Conservation (phyloP, 2,329 filamentous ascomycete species). For the Fusarium clavum region DNA sequence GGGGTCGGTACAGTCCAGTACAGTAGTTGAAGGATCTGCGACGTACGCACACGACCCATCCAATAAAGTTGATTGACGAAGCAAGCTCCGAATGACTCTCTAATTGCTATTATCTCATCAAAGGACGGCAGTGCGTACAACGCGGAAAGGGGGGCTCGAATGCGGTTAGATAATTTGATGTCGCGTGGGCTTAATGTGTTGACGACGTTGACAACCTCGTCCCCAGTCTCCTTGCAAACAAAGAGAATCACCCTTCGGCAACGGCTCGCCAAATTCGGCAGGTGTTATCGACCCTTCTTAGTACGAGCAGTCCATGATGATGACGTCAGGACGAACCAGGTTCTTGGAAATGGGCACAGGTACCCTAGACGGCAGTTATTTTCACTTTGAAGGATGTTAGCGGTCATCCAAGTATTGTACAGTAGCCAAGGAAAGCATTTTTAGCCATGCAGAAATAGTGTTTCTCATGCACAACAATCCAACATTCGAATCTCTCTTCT, state of each 20-base stretch:
- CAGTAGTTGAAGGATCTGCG: constrained; percentile 14
- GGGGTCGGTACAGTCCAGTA: constrained; percentile 1
- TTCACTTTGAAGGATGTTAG: not conserved
- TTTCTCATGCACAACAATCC: not conserved
- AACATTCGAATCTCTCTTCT: not conserved
- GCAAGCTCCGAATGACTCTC: not conserved
- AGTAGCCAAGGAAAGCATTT: not conserved
- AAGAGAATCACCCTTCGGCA: not conserved
- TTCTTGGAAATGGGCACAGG: not conserved
- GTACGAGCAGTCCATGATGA: not conserved
- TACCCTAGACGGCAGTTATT: not conserved
- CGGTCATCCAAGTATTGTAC: not conserved
- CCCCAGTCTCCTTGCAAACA: not conserved
- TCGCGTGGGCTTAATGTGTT: not conserved
- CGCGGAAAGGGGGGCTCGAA: not conserved
- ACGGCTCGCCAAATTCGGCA: constrained; percentile 26
- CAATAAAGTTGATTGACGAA: constrained; percentile 3
- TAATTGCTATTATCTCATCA: not conserved
- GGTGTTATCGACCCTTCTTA: constrained; percentile 13
- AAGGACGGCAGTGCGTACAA: not conserved
- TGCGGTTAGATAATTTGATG: not conserved
- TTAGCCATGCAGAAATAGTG: not conserved
- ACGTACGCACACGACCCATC: constrained; percentile 14
- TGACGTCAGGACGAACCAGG: constrained; percentile 29
- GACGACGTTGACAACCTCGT: not conserved